Conservation (phyloP, 345 rosid genomes). For the Adansonia digitata region DNA sequence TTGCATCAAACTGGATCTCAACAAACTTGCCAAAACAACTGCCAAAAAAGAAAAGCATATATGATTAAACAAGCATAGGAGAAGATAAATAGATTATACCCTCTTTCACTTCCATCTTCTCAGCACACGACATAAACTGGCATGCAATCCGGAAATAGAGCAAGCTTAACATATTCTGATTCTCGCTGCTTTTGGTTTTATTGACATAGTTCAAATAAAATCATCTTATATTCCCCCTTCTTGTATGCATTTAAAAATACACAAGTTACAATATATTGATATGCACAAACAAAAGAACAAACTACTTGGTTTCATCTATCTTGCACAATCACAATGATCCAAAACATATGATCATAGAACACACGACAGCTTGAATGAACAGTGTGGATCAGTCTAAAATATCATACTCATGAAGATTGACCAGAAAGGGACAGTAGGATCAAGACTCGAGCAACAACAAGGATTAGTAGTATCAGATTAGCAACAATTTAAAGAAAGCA, state of each 20-base stretch:
- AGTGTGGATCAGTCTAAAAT: neutral
- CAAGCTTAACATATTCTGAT: neutral
- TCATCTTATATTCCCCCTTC: neutral
- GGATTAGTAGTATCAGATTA: neutral
- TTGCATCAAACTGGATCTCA: conserved; percentile 86
- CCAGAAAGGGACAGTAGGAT: neutral
- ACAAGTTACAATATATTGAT: neutral
- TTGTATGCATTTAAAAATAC: neutral
- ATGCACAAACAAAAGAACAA: neutral
- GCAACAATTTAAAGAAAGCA: neutral
- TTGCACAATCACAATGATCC: neutral
- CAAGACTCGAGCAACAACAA: neutral
- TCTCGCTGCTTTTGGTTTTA: neutral
- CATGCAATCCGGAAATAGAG: neutral
- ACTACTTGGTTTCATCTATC: neutral
- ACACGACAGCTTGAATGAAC: neutral
- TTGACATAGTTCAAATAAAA: neutral
- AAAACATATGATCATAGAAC: neutral
- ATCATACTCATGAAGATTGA: neutral
- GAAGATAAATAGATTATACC: neutral
- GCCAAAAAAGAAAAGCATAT: conserved; percentile 21
- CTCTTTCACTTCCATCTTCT: neutral
- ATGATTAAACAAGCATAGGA: neutral
- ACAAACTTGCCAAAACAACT: conserved; percentile 99
- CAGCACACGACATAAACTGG: neutral